phyloP scores from a whole-genome alignment of 2,329 filamentous ascomycete species.

The Fusarium tanahbumbuense region DNA sequence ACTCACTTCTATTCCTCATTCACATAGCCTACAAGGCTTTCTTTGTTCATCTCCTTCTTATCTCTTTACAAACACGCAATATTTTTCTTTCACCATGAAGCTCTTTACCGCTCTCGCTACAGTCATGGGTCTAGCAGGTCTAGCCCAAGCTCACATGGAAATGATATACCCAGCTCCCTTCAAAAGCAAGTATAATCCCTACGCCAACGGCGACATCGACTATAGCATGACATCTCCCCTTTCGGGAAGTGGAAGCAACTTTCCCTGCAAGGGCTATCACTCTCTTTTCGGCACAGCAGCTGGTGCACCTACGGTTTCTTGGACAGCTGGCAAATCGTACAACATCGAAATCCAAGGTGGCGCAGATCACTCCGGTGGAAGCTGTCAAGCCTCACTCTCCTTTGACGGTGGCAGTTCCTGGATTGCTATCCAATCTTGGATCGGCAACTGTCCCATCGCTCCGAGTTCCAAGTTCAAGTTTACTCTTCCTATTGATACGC shows the following conservation, averaged over 20 bases:
- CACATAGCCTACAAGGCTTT: neutral
- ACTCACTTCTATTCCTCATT: constrained; percentile 6
- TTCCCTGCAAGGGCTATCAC: constrained; percentile 77
- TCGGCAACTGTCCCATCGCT: constrained; percentile 62
- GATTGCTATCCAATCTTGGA: constrained; percentile 70
- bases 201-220: constrained; percentile 64
- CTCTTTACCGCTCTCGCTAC: constrained; percentile 46
- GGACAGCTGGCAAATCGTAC: constrained; percentile 71
- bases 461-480: constrained; percentile 68
- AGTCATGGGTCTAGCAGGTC: constrained; percentile 55
- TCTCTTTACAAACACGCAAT: neutral
- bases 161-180: constrained; percentile 64
- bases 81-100: constrained; percentile 23
- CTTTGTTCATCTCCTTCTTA: neutral
- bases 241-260: constrained; percentile 69
- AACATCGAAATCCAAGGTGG: constrained; percentile 72
- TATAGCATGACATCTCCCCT: constrained; percentile 79
- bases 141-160: constrained; percentile 65
- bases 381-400: constrained; percentile 79
- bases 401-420: constrained; percentile 77
- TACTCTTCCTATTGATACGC: constrained; percentile 64
- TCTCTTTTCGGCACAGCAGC: constrained; percentile 58
- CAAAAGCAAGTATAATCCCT: constrained; percentile 63
- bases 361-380: constrained; percentile 74
- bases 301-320: constrained; percentile 68